phyloP scores from a whole-genome alignment of 148 eudicot species.

The Rhododendron henanense region DNA sequence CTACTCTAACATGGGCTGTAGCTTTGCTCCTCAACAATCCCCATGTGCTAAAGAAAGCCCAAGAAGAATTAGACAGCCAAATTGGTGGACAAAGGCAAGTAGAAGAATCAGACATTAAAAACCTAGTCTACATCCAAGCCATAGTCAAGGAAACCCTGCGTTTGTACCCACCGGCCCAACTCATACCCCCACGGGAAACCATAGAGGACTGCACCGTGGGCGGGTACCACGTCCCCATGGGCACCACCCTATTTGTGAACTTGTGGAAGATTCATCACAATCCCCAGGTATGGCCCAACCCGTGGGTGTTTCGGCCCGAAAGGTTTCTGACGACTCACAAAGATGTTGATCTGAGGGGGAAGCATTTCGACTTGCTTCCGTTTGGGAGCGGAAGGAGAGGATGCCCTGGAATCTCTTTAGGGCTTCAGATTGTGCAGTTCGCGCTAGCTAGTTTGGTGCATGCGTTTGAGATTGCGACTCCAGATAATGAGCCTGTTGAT shows the following conservation, averaged over 20 bases:
- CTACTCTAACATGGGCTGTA: too few relatives aligned
- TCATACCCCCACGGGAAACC: too few relatives aligned
- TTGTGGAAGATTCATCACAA: too few relatives aligned
- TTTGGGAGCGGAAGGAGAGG: slow-evolving; percentile 20
- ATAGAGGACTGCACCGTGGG: neutral
- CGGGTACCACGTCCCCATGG: too few relatives aligned
- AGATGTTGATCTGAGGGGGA: slow-evolving; percentile 18
- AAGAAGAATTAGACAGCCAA: too few relatives aligned
- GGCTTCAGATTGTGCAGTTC: neutral
- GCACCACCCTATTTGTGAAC: too few relatives aligned
- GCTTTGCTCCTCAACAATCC: too few relatives aligned
- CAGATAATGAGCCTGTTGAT: neutral
- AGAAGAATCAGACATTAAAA: neutral
- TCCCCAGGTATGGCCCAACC: too few relatives aligned
- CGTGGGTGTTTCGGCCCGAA: too few relatives aligned
- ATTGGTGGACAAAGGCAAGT: too few relatives aligned
- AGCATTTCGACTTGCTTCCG: slow-evolving; percentile 20
- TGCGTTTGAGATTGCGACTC: slow-evolving; percentile 9
- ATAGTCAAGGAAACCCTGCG: neutral
- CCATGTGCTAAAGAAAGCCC: too few relatives aligned
- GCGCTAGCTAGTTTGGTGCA: slow-evolving; percentile 11
- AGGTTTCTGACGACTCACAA: neutral
- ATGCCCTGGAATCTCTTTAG: slow-evolving; percentile 20
- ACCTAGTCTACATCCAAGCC: slow-evolving; percentile 5
- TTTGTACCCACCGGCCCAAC: neutral